A percentile compares a stretch with the other conserved stretches of the same genome.
These are phyloP conservation scores for Leccinellum luteum DNA, from an alignment of 768 basidiomycete genomes.

Conservation along the genomic window DNA sequence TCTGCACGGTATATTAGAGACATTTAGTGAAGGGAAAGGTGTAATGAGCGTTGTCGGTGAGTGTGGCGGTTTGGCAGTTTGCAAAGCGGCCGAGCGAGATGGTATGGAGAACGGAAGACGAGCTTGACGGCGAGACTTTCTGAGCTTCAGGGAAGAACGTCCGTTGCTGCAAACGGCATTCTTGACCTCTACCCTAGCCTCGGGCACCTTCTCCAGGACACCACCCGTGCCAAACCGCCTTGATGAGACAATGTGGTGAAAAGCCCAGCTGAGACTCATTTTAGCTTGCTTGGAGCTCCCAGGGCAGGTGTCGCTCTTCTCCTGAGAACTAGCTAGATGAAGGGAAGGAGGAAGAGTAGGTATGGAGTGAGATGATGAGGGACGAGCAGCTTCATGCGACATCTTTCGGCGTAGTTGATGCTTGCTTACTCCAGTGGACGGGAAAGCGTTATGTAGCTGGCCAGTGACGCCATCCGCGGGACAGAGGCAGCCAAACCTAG, in stretches of 20 bases:
- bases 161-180: background rate
- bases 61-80: background rate
- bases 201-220: slow-evolving; percentile 2
- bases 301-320: slow-evolving; percentile 16
- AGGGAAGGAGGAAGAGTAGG: slow-evolving; percentile 18
- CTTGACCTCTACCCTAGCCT: slow-evolving; percentile 3
- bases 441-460: slow-evolving; percentile 3
- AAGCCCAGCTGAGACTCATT: slow-evolving; percentile 42
- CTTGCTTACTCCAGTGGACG: slow-evolving; percentile 1
- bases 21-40: slow-evolving; percentile 10
- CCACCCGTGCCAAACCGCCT: background rate
- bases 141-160: background rate
- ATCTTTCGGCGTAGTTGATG: slow-evolving; percentile 5
- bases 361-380: slow-evolving; percentile 7
- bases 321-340: slow-evolving; percentile 5
- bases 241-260: slow-evolving; percentile 35
- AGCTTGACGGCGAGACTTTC: background rate
- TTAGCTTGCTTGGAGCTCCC: slow-evolving; percentile 34
- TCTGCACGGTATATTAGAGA: slow-evolving; percentile 8
- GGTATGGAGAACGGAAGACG: background rate
- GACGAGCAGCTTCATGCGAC: slow-evolving; percentile 4
- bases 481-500: background rate
- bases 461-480: slow-evolving; percentile 2
- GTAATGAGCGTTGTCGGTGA: slow-evolving; percentile 6
- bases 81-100: slow-evolving; percentile 2